Base-by-base conservation (phyloP, 352 stramenopile genomes). In the Globisporangium iwayamae region DNA sequence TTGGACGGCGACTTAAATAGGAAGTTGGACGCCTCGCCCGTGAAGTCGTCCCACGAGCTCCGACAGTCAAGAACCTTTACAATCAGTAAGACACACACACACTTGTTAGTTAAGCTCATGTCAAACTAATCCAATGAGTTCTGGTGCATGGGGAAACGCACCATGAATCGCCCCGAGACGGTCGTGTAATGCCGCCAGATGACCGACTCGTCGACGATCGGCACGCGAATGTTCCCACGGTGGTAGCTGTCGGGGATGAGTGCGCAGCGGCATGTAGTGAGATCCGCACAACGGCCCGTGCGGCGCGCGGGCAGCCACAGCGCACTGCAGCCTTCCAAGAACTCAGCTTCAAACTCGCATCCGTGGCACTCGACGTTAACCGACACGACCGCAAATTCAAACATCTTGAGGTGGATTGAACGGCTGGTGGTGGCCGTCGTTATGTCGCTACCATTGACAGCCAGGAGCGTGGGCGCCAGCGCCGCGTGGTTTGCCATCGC, bases 231-330 rank as follows among this genome's bases (percentile, higher is more conserved):
- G 43, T 70, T 89, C 50, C 83, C 81, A 30, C 77, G 75, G 50
- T 93, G 84, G 64, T 87, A 86, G 62, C 80, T 83, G 69, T 93
- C 81, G 1, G 84, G 81, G 28, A 93, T 91, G 30, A 93, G 59
- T 2, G 71, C 79, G 46, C 84, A 93, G 14, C 81, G 82, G 43
- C 84, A 93, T 3, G 73, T 83, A 20, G 64, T 79, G 3, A 91
- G 62, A 51, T 77, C 80, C 0, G 53, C 50, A 56, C 82, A 91
- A 20, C 74, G 68, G 22, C 81, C 78, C 1, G 74, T 74, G 0
- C 81, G 85, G 11, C 79, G 79, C 38, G 88, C 84, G 20, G 82
- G 78, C 9, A 90, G 66, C 84, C 82, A 93, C n/a, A 91, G 36
- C 4, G 81, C 72, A 25, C 63, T 78, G 45, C 81, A 89, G 59